Conservation (phyloP, 2,329 filamentous ascomycete genomes). For the Lasiodiplodia sp. region DNA sequence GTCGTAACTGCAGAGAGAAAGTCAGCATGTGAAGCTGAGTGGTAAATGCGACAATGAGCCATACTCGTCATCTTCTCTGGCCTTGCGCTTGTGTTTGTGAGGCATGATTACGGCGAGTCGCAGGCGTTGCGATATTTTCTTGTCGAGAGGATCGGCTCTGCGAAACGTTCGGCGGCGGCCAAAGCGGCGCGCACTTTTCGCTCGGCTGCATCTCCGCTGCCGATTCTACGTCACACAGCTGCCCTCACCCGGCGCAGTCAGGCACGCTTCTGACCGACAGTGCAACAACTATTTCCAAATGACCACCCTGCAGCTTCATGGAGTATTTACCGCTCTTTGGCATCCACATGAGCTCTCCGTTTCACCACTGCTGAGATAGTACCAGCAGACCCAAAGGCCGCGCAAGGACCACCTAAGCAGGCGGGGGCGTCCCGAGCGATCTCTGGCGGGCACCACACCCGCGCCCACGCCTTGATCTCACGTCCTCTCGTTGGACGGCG, state of each 20-base stretch:
- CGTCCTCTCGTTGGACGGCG: too few relatives aligned
- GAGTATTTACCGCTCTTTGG: not conserved
- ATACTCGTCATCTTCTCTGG: slow-evolving; percentile 63
- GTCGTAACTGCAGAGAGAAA: slow-evolving; percentile 58
- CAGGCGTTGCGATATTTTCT: slow-evolving; percentile 10
- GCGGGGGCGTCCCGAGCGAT: slow-evolving; percentile 11
- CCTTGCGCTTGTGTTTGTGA: slow-evolving; percentile 80
- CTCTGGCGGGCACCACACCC: slow-evolving; percentile 12
- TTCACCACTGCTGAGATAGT: not conserved
- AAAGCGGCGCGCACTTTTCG: slow-evolving; percentile 28
- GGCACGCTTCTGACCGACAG: not conserved
- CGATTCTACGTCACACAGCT: too few relatives aligned
- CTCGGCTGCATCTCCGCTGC: slow-evolving; percentile 15
- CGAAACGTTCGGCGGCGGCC: slow-evolving; percentile 13
- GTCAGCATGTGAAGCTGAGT: slow-evolving; percentile 33
- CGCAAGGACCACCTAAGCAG: slow-evolving; percentile 1
- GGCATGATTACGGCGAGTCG: slow-evolving; percentile 66
- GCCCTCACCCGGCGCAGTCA: not conserved
- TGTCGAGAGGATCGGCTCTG: slow-evolving; percentile 6
- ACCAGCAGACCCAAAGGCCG: not conserved
- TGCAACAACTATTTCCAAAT: not conserved
- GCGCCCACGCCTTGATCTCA: not conserved
- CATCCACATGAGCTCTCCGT: not conserved
- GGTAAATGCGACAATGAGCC: slow-evolving; percentile 48
- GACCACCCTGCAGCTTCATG: not conserved